These are phyloP conservation scores for Xylaria sp. DNA, from an alignment of 2,329 filamentous ascomycete species.

Conservation along the genomic window DNA sequence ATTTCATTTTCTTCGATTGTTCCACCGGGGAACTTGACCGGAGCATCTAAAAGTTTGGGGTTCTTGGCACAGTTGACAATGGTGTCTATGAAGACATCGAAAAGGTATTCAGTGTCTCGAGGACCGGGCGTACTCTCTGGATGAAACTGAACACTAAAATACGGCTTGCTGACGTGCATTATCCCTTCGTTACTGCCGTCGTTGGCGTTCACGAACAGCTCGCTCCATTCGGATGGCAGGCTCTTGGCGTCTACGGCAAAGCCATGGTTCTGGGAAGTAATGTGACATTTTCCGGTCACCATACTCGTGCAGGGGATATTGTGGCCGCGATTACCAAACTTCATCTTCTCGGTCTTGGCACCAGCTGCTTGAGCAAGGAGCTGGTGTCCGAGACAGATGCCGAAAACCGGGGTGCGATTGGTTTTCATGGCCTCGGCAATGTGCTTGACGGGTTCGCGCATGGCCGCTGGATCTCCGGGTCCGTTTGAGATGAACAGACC, in stretches of 20 bases:
- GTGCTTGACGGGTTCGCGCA: slow-evolving; percentile 78
- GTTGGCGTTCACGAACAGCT: slow-evolving; percentile 97
- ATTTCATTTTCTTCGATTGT: slow-evolving; percentile 77
- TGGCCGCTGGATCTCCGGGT: slow-evolving; percentile 88
- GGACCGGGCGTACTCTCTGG: slow-evolving; percentile 96
- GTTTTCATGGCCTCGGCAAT: slow-evolving; percentile 76
- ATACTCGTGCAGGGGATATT: slow-evolving; percentile 98
- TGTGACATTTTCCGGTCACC: slow-evolving; percentile 95
- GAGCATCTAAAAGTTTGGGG: slow-evolving; percentile 65
- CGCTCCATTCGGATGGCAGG: slow-evolving; percentile 79
- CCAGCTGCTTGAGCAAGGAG: slow-evolving; percentile 86
- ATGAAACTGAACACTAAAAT: slow-evolving; percentile 99
- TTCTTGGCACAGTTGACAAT: slow-evolving; percentile 74
- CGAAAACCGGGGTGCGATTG: slow-evolving; percentile 85
- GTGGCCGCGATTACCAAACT: slow-evolving; percentile 97
- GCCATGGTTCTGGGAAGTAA: slow-evolving; percentile 98
- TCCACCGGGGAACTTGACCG: slow-evolving; percentile 87
- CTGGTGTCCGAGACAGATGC: slow-evolving; percentile 95
- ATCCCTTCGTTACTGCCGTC: slow-evolving; percentile 98
- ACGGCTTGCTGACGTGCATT: slow-evolving; percentile 79
- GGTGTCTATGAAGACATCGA: slow-evolving; percentile 92
- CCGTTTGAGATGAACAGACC: slow-evolving; percentile 98
- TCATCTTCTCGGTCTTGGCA: slow-evolving; percentile 90
- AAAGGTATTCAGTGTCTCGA: slow-evolving; percentile 92
- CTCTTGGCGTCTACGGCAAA: slow-evolving; percentile 85